Conservation (phyloP, 1,139 yeast genomes). For the Yamadazyma taylorii region DNA sequence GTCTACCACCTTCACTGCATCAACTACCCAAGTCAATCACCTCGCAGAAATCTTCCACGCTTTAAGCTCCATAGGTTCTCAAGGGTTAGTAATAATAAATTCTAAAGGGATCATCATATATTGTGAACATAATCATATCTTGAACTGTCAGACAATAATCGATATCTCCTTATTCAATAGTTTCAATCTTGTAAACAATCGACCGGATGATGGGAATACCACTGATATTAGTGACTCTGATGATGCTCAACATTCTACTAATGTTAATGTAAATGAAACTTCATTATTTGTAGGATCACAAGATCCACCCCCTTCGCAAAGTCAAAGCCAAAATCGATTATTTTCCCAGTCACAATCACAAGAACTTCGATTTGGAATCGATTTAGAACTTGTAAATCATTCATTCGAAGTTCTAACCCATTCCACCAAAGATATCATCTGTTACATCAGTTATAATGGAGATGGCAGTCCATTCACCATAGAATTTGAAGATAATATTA, state of each 20-base stretch:
- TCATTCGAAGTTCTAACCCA: conserved; percentile 15
- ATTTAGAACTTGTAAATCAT: conserved; percentile 35
- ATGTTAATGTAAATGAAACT: not conserved
- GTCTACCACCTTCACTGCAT: conserved; percentile 22
- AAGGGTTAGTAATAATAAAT: conserved; percentile 37
- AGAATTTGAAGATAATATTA: conserved; percentile 68
- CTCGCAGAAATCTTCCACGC: conserved; percentile 40
- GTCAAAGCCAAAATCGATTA: no score
- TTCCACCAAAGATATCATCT: conserved; percentile 21
- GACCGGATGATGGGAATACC: not conserved
- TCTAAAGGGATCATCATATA: conserved; percentile 35
- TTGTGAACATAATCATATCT: conserved; percentile 39
- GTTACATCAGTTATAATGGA: conserved; percentile 47
- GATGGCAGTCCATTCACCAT: conserved; percentile 66
- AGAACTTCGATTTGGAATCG: conserved; percentile 40
- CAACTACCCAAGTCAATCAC: conserved; percentile 41
- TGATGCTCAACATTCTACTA: not conserved
- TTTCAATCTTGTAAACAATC: conserved; percentile 21
- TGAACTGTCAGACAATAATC: conserved; percentile 35
- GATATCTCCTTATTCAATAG: conserved; percentile 39
- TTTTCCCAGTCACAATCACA: conserved; percentile 1
- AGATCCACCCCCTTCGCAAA: not conserved
- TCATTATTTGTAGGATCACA: not conserved
- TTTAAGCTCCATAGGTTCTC: conserved; percentile 30
- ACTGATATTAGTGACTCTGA: not conserved